Evolutionary conservation across 768 basidiomycete species (phyloP).

Genomic region (Postia placenta): DNA sequence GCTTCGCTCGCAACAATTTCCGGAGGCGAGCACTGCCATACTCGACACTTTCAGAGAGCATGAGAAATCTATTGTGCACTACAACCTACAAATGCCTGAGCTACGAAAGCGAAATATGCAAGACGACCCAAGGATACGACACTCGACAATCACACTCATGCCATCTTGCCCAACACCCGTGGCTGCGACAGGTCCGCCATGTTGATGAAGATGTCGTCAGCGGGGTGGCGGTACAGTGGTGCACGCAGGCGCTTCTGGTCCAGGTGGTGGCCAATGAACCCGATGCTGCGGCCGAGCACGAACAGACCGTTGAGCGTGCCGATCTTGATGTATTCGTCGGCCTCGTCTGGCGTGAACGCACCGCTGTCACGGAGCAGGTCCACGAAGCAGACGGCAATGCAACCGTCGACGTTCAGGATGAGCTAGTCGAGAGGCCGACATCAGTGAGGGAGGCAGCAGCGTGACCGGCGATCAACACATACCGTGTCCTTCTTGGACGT

Average conservation of each 20-base stretch:
- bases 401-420: slow-evolving; percentile 95
- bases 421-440: no score
- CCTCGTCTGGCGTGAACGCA: slow-evolving; percentile 93
- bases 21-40: no score
- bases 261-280: slow-evolving; percentile 94
- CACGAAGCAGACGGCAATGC: slow-evolving; percentile 94
- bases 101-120: no score
- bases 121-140: not conserved
- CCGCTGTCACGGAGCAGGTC: slow-evolving; percentile 89
- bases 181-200: slow-evolving; percentile 84
- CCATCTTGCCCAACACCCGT: slow-evolving; percentile 55
- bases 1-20: no score
- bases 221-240: slow-evolving; percentile 90
- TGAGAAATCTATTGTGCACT: no score
- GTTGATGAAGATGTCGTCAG: slow-evolving; percentile 94
- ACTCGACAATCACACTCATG: slow-evolving; percentile 9
- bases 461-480: no score
- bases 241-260: slow-evolving; percentile 96
- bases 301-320: slow-evolving; percentile 95
- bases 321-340: slow-evolving; percentile 96
- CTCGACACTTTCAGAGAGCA: no score
- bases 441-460: no score
- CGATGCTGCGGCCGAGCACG: slow-evolving; percentile 95
- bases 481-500: slow-evolving; percentile 96
- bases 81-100: no score